phyloP scores from a whole-genome alignment of 1,284 basidiomycete genomes.

The Trichosporon sp. region DNA sequence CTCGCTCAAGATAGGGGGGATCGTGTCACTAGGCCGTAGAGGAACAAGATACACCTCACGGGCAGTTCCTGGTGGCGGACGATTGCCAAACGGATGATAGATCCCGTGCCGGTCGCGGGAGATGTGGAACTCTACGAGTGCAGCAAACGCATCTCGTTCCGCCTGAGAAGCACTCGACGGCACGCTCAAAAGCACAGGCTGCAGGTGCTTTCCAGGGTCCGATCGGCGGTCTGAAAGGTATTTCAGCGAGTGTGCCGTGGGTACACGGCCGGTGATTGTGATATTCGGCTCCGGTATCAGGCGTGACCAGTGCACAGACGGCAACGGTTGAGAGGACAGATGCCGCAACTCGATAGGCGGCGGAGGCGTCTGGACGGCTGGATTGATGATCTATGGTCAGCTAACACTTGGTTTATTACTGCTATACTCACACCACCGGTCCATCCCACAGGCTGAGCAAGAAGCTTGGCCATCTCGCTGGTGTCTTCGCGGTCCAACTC shows the following conservation, averaged over 20 bases:
- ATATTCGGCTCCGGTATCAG: slow-evolving; percentile 33
- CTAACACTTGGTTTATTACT: background rate
- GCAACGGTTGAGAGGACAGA: slow-evolving; percentile 7
- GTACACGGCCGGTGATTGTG: slow-evolving; percentile 61
- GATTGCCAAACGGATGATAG: slow-evolving; percentile 69
- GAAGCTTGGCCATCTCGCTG: slow-evolving; percentile 20
- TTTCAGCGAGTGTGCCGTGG: slow-evolving; percentile 62
- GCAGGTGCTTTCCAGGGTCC: slow-evolving; percentile 69
- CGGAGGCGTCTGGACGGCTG: slow-evolving; percentile 18
- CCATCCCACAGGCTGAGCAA: slow-evolving; percentile 28
- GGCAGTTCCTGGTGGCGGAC: slow-evolving; percentile 64
- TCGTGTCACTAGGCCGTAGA: slow-evolving; percentile 59
- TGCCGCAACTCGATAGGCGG: slow-evolving; percentile 22
- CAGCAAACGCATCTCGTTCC: slow-evolving; percentile 55
- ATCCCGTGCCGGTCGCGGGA: slow-evolving; percentile 75
- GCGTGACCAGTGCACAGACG: slow-evolving; percentile 15
- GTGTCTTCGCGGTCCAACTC: slow-evolving; percentile 7
- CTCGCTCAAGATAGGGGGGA: slow-evolving; percentile 61
- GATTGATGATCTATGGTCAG: slow-evolving; percentile 26
- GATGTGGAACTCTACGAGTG: slow-evolving; percentile 64
- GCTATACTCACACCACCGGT: slow-evolving; percentile 34
- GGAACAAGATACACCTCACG: slow-evolving; percentile 86
- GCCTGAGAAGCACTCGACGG: slow-evolving; percentile 42
- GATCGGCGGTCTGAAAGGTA: slow-evolving; percentile 70
- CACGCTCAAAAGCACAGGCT: slow-evolving; percentile 66